phyloP scores from a whole-genome alignment of 148 eudicot species.

The Nepenthes gracilis region DNA sequence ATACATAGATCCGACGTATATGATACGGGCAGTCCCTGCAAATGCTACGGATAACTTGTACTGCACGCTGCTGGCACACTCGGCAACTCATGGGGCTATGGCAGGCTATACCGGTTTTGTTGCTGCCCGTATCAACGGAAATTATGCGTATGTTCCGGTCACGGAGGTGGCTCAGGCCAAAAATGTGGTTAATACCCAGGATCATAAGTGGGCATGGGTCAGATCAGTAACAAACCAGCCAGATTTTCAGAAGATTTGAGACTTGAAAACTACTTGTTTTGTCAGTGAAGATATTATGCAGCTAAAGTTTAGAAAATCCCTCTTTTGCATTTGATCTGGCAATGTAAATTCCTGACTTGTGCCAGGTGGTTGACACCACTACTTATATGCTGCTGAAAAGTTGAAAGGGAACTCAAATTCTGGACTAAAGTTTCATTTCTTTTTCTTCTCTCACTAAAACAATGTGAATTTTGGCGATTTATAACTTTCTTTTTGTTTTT shows the following conservation, averaged over 20 bases:
- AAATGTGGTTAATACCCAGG: slow-evolving; percentile 33
- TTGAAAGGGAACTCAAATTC: too few species aligned
- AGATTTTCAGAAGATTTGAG: slow-evolving; percentile 27
- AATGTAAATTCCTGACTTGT: too few species aligned
- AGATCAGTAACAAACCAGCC: slow-evolving; percentile 71
- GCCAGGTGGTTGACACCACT: too few species aligned
- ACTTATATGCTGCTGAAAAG: too few species aligned
- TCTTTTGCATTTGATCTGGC: too few species aligned
- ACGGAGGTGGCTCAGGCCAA: slow-evolving; percentile 50
- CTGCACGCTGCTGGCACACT: slow-evolving; percentile 61
- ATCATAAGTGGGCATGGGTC: slow-evolving; percentile 82
- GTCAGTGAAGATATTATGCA: too few species aligned
- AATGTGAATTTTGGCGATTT: too few species aligned
- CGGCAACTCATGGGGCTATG: slow-evolving; percentile 73
- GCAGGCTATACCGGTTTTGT: slow-evolving; percentile 73
- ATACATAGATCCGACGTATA: slow-evolving; percentile 68
- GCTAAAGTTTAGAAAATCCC: too few species aligned
- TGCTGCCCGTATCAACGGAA: slow-evolving; percentile 50
- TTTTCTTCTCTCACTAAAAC: too few species aligned
- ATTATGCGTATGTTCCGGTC: slow-evolving; percentile 56
- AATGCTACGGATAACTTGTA: slow-evolving; percentile 61
- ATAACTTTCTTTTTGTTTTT: too few species aligned
- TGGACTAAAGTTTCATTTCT: too few species aligned
- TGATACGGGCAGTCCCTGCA: slow-evolving; percentile 69
- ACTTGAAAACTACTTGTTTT: too few species aligned